phyloP scores from a whole-genome alignment of 768 basidiomycete genomes.

The Hemileccinum rubropunctum region DNA sequence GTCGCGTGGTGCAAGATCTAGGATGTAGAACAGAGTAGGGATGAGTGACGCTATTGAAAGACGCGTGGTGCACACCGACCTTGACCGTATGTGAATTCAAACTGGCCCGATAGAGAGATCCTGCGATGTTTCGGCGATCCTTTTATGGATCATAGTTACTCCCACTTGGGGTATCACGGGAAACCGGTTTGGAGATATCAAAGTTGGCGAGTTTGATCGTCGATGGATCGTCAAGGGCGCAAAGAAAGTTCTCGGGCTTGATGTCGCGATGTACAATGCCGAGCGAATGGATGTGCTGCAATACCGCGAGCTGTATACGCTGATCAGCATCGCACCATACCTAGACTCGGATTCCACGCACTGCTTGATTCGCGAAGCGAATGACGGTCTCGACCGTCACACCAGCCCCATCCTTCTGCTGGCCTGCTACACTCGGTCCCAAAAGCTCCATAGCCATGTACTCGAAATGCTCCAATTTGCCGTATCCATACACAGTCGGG shows the following conservation, averaged over 20 bases:
- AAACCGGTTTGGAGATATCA: constrained; percentile 24
- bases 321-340: background rate
- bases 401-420: constrained; percentile 7
- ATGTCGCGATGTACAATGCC: constrained; percentile 38
- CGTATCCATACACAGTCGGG: constrained; percentile 31
- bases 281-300: background rate
- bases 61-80: background rate
- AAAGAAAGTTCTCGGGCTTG: constrained; percentile 36
- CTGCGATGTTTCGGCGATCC: constrained; percentile 20
- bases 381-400: constrained; percentile 23
- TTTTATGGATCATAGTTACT: constrained; percentile 22
- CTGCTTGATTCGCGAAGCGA: background rate
- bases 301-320: background rate
- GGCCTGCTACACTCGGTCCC: constrained; percentile 14
- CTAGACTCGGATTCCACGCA: background rate
- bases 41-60: background rate
- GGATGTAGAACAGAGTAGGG: too few species aligned
- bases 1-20: constrained; percentile 2
- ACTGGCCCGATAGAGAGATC: constrained; percentile 33
- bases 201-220: constrained; percentile 33
- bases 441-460: constrained; percentile 29
- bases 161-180: background rate
- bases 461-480: constrained; percentile 34
- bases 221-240: constrained; percentile 20
- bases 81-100: constrained; percentile 27